Conservation (phyloP, 1,284 basidiomycete genomes). For the Trichosporon coremiiforme region DNA sequence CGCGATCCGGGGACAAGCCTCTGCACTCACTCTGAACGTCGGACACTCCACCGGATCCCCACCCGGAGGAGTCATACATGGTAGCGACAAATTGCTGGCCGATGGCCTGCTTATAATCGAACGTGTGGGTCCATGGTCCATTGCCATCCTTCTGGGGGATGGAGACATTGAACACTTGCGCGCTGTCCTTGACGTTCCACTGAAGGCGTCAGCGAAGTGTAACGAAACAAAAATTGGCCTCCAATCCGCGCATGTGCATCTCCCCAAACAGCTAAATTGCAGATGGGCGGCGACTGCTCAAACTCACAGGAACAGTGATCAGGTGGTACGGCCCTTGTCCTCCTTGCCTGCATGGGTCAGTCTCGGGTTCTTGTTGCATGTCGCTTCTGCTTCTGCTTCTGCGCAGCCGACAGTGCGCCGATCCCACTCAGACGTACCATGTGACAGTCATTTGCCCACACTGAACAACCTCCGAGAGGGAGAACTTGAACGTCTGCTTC, state of each 20-base stretch:
- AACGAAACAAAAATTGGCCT: not conserved
- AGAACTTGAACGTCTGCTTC: slow-evolving; percentile 4
- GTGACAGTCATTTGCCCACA: not conserved
- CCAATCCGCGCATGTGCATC: not conserved
- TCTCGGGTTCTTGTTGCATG: not conserved
- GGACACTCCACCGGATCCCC: slow-evolving; percentile 45
- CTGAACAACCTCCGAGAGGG: not conserved
- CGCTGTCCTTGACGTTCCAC: slow-evolving; percentile 13
- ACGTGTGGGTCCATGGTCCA: no score
- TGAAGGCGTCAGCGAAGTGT: not conserved
- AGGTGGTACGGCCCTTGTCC: slow-evolving; percentile 7
- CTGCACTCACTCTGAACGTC: slow-evolving; percentile 39
- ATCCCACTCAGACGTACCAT: not conserved
- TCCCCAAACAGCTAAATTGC: not conserved
- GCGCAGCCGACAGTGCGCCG: not conserved
- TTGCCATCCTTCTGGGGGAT: slow-evolving; percentile 32
- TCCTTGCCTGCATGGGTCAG: slow-evolving; percentile 11
- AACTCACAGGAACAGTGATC: slow-evolving; percentile 10
- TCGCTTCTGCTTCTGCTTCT: not conserved
- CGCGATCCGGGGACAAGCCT: not conserved
- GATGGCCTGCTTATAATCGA: not conserved
- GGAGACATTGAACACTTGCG: slow-evolving; percentile 35
- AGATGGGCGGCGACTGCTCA: not conserved
- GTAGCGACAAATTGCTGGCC: slow-evolving; percentile 44
- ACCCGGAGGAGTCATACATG: slow-evolving; percentile 46